Base-by-base conservation (phyloP, 202 grass and related monocot species). In the Setaria viridis region DNA sequence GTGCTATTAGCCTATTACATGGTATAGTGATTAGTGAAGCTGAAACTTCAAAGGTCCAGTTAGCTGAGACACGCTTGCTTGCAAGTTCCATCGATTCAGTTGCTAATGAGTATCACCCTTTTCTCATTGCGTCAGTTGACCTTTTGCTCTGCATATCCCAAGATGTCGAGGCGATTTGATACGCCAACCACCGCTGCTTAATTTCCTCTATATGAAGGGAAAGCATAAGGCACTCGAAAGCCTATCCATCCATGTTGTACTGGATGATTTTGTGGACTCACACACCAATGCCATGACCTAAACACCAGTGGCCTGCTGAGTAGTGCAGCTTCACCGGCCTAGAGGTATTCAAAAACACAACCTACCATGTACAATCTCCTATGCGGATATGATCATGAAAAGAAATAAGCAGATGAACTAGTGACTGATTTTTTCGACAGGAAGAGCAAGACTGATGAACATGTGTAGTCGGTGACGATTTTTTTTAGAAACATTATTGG, bases 121-220 rank as follows among this genome's bases (percentile, higher is more conserved):
- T 82, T 82, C 55, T 62, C 48, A 75, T 81, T 74, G 69, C 49
- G 12, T 62, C 62, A 37, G 70, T 87, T 82, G 71, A 82, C 79
- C 62, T 76, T 69, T 68, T 49, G 58, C 11, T 76, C 70, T 50
- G 57, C 72, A 49, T 33, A 49, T 70, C 63, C 11, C 60, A 81
- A 81, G 7, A 47, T 62, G 74, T 55, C 56, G 41, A 77, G 15
- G 62, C 42, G 72, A 82, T 87, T 41, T 70, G 62, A 59, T 76
- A 69, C 4, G 48, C 41, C 32, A 76, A 77, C 86, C 49, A 77
- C 41, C 9, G 4, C 13, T 29, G 39, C 70, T 87, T 58, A 35
- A 30, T 81, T 76, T 81, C 43, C 42, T 62, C 21, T 43, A 17
- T 42, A 2, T 8, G 8, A 63, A 51, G 45, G 33, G 43, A 70